A percentile compares a stretch with the other conserved stretches of the same genome.
Conservation (phyloP, 1,284 basidiomycete genomes). For the Fistulina hepatica region DNA sequence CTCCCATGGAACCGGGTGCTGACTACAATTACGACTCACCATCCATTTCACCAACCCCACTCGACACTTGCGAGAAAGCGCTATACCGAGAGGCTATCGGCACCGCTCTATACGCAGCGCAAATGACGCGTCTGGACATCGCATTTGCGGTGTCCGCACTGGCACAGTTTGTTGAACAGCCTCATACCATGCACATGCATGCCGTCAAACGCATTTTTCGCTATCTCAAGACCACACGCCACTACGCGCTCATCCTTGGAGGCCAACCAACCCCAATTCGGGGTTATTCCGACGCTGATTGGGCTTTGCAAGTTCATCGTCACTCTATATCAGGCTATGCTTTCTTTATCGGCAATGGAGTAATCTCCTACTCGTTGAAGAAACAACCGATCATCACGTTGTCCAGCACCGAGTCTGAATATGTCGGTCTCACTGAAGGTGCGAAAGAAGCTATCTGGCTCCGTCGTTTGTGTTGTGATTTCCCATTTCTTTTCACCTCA, state of each 20-base stretch:
- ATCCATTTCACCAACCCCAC: background rate
- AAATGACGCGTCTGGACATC: constrained; percentile 3
- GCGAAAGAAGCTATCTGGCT: constrained; percentile 9
- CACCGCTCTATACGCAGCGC: background rate
- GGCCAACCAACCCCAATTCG: background rate
- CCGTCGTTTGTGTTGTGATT: constrained; percentile 19
- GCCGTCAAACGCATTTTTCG: background rate
- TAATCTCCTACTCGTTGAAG: constrained; percentile 10
- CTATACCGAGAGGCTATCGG: background rate
- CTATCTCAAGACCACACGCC: constrained; percentile 1
- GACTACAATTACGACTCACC: constrained; percentile 11
- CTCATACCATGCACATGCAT: constrained; percentile 2
- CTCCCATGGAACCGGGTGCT: constrained; percentile 13
- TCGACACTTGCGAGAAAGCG: background rate
- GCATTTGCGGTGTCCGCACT: constrained; percentile 2
- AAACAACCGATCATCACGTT: constrained; percentile 9
- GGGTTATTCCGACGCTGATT: constrained; percentile 12
- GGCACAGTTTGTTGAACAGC: constrained; percentile 1
- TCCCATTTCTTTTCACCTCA: constrained; percentile 16
- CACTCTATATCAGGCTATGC: constrained; percentile 10
- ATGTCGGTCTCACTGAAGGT: constrained; percentile 5
- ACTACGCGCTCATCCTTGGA: constrained; percentile 3
- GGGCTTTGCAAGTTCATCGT: constrained; percentile 6
- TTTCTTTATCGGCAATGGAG: constrained; percentile 8
- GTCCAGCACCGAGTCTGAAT: constrained; percentile 10